Percentiles rank a stretch among this genome's conserved stretches.
Evolutionary conservation across 768 basidiomycete genomes (phyloP).

Genomic region (Mycena pura): DNA sequence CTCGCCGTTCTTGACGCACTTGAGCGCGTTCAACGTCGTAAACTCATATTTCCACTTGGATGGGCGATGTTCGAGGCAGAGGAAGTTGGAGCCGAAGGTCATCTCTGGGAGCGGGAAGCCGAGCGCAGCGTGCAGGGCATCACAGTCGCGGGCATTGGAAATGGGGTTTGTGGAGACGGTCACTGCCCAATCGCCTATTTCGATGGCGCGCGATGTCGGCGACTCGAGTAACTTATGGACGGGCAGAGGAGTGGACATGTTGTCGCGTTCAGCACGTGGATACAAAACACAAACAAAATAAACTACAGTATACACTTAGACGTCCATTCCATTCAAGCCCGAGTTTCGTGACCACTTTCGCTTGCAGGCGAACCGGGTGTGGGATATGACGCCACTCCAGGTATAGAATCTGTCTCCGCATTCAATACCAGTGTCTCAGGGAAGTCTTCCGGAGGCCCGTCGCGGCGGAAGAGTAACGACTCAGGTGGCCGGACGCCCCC

Average conservation of each 20-base stretch:
- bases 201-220: slow-evolving; percentile 71
- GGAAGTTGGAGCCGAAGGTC: slow-evolving; percentile 88
- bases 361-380: slow-evolving; percentile 51
- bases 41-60: slow-evolving; percentile 74
- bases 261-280: too few relatives aligned
- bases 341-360: slow-evolving; percentile 3
- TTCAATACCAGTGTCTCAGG: too few relatives aligned
- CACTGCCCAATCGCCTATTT: slow-evolving; percentile 72
- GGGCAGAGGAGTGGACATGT: too few relatives aligned
- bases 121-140: slow-evolving; percentile 66
- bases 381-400: too few relatives aligned
- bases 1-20: slow-evolving; percentile 76
- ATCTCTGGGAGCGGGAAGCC: slow-evolving; percentile 93
- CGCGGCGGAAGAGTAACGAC: slow-evolving; percentile 56
- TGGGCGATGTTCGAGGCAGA: slow-evolving; percentile 69
- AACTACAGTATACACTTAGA: neutral
- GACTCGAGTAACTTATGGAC: slow-evolving; percentile 72
- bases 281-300: too few relatives aligned
- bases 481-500: slow-evolving; percentile 75
- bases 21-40: slow-evolving; percentile 70
- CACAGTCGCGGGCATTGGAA: slow-evolving; percentile 77
- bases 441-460: too few relatives aligned
- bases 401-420: too few relatives aligned
- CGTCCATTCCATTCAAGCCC: neutral
- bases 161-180: slow-evolving; percentile 78